phyloP scores from a whole-genome alignment of 2,329 filamentous ascomycete species.

The Xylaria sp. region DNA sequence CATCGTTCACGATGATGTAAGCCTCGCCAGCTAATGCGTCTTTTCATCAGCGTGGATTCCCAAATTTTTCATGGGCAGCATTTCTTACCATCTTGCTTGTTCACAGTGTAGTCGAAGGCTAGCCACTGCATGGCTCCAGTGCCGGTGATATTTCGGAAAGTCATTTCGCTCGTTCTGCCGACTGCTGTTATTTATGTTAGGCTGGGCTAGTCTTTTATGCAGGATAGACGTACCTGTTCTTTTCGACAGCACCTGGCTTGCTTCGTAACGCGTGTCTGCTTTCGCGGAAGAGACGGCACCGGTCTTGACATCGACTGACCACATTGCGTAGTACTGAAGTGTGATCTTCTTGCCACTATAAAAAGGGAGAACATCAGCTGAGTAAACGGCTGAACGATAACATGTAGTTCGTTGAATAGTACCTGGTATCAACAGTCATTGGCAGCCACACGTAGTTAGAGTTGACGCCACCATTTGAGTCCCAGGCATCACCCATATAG shows the following conservation, averaged over 20 bases:
- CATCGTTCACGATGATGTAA: slow-evolving; percentile 51
- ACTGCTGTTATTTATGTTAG: slow-evolving; percentile 37
- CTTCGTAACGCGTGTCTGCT: slow-evolving; percentile 52
- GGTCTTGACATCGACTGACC: slow-evolving; percentile 54
- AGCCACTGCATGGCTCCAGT: slow-evolving; percentile 53
- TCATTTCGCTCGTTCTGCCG: slow-evolving; percentile 44
- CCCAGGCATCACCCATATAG: slow-evolving; percentile 54
- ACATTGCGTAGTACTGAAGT: slow-evolving; percentile 55
- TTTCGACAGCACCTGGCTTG: slow-evolving; percentile 45
- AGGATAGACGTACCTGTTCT: slow-evolving; percentile 34
- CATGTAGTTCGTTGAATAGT: too few relatives aligned
- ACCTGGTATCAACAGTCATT: slow-evolving; percentile 50
- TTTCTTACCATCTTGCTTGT: slow-evolving; percentile 47
- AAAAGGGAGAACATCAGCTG: not conserved
- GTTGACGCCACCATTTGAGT: slow-evolving; percentile 49
- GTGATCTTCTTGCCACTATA: not conserved
- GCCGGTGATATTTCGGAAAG: slow-evolving; percentile 53
- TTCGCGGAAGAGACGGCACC: slow-evolving; percentile 50
- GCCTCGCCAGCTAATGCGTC: slow-evolving; percentile 48
- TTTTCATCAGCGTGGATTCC: not conserved
- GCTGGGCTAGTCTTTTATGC: not conserved
- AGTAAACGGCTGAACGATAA: slow-evolving; percentile 6
- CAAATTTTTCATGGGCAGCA: too few relatives aligned
- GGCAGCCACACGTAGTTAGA: slow-evolving; percentile 56
- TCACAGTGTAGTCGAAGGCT: slow-evolving; percentile 52